Base-by-base conservation (phyloP, 2,329 filamentous ascomycete genomes). In the Exophiala bonariae region DNA sequence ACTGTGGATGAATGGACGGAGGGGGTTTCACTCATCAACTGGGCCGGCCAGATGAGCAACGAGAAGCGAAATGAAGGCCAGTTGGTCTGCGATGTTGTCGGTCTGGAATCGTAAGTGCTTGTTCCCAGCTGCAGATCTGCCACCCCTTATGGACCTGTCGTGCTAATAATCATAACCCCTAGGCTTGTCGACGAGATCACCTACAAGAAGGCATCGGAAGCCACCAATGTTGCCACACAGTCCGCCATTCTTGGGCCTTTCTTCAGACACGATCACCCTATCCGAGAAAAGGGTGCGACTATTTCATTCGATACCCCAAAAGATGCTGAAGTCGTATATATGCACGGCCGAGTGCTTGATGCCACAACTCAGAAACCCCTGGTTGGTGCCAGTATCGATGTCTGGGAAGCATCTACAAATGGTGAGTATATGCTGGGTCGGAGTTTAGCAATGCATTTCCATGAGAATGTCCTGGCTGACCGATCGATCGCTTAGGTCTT, bases 171-270 rank as follows among this genome's bases (percentile, higher is more conserved):
- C n/a, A n/a, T n/a, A n/a, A n/a, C n/a, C n/a, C n/a, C n/a, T 32
- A 73, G 70, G 4, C 79, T 87, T 3, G 86, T 91, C 37, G 88
- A 92, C 65, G 87, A 92, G 64, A 92, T 93, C 61, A 88, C 86
- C 45, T 86, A 83, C 69, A 83, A 81, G 51, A 73, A 79, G 41
- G 77, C 78, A 22, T 76, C 77, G 40, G 71, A 76, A 44, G 70
- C 72, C 11, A 61, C 70, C 11, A 75, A 77, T 31, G 74, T 73
- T 1, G 75, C 82, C 9, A 93, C 88, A 4, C 80, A 87, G 2
- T 87, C 86, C 3, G 83, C 89, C 32, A 89, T 95, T 56, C 78
- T 95, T 0, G 89, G 89, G 0, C 89, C 89, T 1, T 95, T 95
- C 71, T 95, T 87, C 80, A 79, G 87, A 4, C 77, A 81, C 34